Evolutionary conservation across 2,329 filamentous ascomycete genomes (phyloP), one percentile per base, ranked within the genome.

Genomic region (Gremmenia infestans): DNA sequence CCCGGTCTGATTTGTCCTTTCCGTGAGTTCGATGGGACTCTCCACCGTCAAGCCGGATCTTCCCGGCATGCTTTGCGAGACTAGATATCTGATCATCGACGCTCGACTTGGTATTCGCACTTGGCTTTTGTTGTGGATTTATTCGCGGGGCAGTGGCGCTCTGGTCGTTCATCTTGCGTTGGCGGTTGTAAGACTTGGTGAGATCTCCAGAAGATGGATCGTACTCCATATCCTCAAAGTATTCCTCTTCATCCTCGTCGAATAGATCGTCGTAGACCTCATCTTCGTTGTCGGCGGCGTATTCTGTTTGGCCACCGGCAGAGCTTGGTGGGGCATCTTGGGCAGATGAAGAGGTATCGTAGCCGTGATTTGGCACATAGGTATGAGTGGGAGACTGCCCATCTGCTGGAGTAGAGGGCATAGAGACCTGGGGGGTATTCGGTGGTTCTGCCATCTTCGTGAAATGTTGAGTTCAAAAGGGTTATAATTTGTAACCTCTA

Each of bases 1-100:
- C 93, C 57, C 94, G 85, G 71, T 99, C 93, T 54, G 89, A 87
- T 78, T 94, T 95, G 73, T 97, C 92, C 72, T 89, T 91, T 57
- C 85, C 83, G 53, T 80, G 78, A 37, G 74, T 75, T 55, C 80
- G 77, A 36, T 77, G 74, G 70, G 81, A 82, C 61, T 82, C 80
- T 57, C 77, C 60, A 60, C 80, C 82, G 68, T 92, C 88, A 32
- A 97, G 81, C 50, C 87, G 84, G 63, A 97, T 88, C 75, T 96
- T 96, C 57, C 81, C 81, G 1, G 92, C 91, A 76, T 97, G 90
- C 63, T 87, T 87, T 35, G 90, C 85, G 39, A 97, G 79, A n/a
- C 86, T 86, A 4, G 87, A 85, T 52, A 96, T 87, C 66, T 97
- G 91, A 68, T 97, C 92, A 71, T 96, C 91, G 52, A 96, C 81